Conservation (phyloP, 148 eudicot genomes). For the Rhododendron williamsianum region DNA sequence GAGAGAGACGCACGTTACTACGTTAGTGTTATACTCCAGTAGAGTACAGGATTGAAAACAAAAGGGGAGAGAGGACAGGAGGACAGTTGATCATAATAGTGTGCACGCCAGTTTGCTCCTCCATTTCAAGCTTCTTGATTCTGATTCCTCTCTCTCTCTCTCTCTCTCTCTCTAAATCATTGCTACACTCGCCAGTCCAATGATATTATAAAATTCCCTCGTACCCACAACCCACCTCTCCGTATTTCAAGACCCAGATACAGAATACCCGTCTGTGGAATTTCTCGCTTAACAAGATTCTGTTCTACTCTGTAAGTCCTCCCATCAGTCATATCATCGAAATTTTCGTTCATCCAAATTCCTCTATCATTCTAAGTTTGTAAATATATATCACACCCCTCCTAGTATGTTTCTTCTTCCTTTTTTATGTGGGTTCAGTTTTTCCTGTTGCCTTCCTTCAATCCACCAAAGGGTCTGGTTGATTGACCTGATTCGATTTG, state of each 20-base stretch:
- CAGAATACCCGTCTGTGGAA: neutral
- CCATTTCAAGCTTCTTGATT: constrained; percentile 8
- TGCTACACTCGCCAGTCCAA: neutral
- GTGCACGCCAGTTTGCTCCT: neutral
- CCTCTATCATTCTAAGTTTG: neutral
- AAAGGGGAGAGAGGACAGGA: neutral
- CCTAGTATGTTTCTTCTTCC: neutral
- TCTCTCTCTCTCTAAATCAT: neutral
- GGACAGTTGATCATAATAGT: neutral
- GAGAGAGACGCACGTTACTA: neutral
- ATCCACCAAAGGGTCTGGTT: neutral
- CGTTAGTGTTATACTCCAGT: neutral
- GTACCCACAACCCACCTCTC: neutral
- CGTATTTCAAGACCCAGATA: neutral
- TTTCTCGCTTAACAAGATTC: neutral
- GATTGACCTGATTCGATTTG: neutral
- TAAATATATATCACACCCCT: neutral
- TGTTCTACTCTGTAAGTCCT: neutral
- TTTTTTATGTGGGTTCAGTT: neutral
- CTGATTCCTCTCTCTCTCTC: neutral
- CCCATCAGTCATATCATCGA: neutral
- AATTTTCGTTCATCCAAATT: neutral
- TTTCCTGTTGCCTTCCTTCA: neutral
- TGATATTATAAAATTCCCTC: neutral
- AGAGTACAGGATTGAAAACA: neutral